Evolutionary conservation across 495 filamentous ascomycete species (phyloP), one percentile per base, ranked within the genome.

Genomic region (Cercophora newfieldiana): DNA sequence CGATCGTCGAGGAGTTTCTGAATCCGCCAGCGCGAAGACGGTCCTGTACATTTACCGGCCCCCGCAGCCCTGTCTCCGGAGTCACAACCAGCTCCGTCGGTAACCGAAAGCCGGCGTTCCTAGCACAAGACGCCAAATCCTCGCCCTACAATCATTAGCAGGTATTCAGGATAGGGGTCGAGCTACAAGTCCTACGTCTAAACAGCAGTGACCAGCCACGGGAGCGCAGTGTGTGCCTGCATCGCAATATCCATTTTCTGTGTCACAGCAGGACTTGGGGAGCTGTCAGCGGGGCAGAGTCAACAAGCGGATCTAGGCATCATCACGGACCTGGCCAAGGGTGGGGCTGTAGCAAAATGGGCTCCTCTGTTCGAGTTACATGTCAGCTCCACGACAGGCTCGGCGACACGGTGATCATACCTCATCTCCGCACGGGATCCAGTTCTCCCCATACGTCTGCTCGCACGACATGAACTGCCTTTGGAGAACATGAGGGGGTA

Each of bases 141-240:
- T 80, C 77, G 61, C 69, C 70, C 78, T 82, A 29, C 22, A 28
- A 70, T 68, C 65, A 72, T 58, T 59, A 12, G 49, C 12, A 29
- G 22, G 6, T 37, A 16, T 7, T 2, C 19, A 10, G n/a, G n/a
- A 1, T 22, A 37, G 33, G 47, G 49, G 1, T 16, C 28, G 1
- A 2, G 8, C 21, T 50, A 14, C 7, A 47, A 10, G n/a, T 53
- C 74, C 25, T 72, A 80, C 78, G 26, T 79, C 73, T 4, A 72
- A 57, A 59, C 80, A 82, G 44, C 80, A 82, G 53, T 73, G 80
- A 3, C 79, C 79, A 7, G 75, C 77, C 0, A 78, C 74, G 0
- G 80, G 78, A 18, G 80, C 79, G 59, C 79, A 82, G 37, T 71
- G 77, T 30, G 72, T 73, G 2, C 78, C 78, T 22, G 49, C 53